Conservation (phyloP, 108 stramenopile genomes). For the Fistulifera pelliculosa region DNA sequence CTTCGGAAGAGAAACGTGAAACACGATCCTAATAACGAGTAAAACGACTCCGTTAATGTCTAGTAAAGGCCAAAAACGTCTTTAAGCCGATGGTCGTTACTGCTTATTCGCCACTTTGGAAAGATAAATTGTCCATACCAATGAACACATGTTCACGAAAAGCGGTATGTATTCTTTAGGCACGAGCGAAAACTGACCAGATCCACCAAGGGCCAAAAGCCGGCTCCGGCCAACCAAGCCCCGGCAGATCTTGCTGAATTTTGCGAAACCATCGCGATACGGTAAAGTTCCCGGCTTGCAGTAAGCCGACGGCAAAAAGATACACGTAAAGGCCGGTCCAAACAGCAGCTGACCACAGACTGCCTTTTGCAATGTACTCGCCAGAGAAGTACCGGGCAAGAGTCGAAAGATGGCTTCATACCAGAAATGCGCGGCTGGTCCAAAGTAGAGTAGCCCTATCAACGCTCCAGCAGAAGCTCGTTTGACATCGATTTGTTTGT, state of each 20-base stretch:
- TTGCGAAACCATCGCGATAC: slow-evolving; percentile 49
- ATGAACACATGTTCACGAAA: slow-evolving; percentile 66
- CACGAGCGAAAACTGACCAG: slow-evolving; percentile 59
- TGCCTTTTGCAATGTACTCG: slow-evolving; percentile 70
- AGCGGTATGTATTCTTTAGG: slow-evolving; percentile 69
- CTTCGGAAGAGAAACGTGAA: no score
- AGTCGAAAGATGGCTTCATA: slow-evolving; percentile 59
- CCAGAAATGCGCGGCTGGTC: slow-evolving; percentile 82
- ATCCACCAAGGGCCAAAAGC: slow-evolving; percentile 88
- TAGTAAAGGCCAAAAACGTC: no score
- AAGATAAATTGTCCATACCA: slow-evolving; percentile 86
- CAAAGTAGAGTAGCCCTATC: slow-evolving; percentile 76
- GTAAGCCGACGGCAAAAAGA: slow-evolving; percentile 72
- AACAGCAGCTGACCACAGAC: slow-evolving; percentile 76
- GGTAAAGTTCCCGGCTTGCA: slow-evolving; percentile 50
- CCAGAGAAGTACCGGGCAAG: slow-evolving; percentile 48
- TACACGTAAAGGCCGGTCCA: slow-evolving; percentile 77
- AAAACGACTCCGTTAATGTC: no score
- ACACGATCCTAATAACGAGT: no score
- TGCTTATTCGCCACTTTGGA: slow-evolving; percentile 49
- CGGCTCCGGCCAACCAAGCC: slow-evolving; percentile 70
- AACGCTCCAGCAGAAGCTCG: slow-evolving; percentile 38
- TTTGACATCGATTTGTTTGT: slow-evolving; percentile 24
- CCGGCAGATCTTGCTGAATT: slow-evolving; percentile 61
- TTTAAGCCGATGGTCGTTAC: no score